Base-by-base conservation (phyloP, 495 filamentous ascomycete genomes). In the Extremus antarcticus region DNA sequence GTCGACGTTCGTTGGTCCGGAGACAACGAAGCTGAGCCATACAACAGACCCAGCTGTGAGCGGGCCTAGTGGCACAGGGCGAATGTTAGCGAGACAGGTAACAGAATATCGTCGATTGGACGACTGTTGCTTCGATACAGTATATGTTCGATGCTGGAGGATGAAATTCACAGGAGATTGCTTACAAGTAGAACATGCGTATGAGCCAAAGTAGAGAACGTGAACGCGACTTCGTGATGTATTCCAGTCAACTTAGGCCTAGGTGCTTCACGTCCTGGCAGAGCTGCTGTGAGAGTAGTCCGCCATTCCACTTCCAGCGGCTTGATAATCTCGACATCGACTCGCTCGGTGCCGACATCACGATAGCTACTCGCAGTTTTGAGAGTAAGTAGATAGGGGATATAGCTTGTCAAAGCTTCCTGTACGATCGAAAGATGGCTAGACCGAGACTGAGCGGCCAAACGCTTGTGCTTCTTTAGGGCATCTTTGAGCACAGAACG, bases 201-300 rank as follows among this genome's bases (percentile, higher is more conserved):
- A 63, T 84, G 87, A 8, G 80, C 88, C 24, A 96, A 74, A 0
- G 88, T 86, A 7, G 82, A 81, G 9, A 96, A 73, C 1, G 77
- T 74, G 64, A 92, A 95, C 59, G 77, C 80, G 53, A 95, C 69
- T 64, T 98, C 92, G 66, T 85, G 86, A 63, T 91, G 83, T 32
- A 97, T 72, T 3, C 87, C 87, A 39, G 74, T 73, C n/a, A 89
- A 73, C 35, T 79, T 81, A 13, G 83, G 63, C 24, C 89, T 79
- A 17, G 81, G 68, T 9, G 72, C 72, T 54, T 83, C 79, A 40
- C 77, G 77, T 9, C 78, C 81, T 2, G 78, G 78, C 16, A 80
- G 62, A 32, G 64, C 58, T 29, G 85, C 76, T 25, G 86, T 76
- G 23, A 98, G 69, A 0, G 85, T 88, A 2, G 86, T 74, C n/a